Evolutionary conservation across 1,284 basidiomycete species (phyloP).

Genomic region (Sphagnurus paluster): DNA sequence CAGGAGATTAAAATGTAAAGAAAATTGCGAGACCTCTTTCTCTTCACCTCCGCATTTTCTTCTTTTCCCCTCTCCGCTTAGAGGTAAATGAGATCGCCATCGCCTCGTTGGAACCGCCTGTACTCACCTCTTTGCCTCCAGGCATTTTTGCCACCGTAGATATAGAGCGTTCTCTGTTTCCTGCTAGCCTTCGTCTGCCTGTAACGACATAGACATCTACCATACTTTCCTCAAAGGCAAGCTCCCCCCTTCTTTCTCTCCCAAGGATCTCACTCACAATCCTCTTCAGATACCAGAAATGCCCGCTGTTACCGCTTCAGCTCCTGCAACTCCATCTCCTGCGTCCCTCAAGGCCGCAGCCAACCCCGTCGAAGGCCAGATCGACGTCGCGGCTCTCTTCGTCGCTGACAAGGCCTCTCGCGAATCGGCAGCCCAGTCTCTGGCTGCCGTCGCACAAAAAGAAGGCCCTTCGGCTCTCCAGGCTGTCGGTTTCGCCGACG

Average conservation of each 20-base stretch:
- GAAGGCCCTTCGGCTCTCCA: constrained; percentile 84
- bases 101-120: constrained; percentile 10
- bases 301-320: constrained; percentile 69
- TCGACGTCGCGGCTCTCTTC: constrained; percentile 70
- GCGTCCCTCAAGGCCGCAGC: constrained; percentile 66
- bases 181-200: constrained; percentile 44
- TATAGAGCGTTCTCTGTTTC: constrained; percentile 56
- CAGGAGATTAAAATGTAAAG: constrained; percentile 30
- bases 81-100: constrained; percentile 37
- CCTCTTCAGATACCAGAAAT: constrained; percentile 54
- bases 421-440: constrained; percentile 66
- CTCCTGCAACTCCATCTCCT: constrained; percentile 52
- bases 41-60: constrained; percentile 26
- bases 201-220: constrained; percentile 42
- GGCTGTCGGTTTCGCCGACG: constrained; percentile 77
- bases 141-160: constrained; percentile 53
- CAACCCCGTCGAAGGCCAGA: constrained; percentile 49
- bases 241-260: constrained; percentile 11
- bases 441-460: constrained; percentile 79
- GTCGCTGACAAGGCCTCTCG: constrained; percentile 74
- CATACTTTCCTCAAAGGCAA: constrained; percentile 38
- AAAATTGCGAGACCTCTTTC: constrained; percentile 16
- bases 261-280: constrained; percentile 8
- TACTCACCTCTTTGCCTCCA: constrained; percentile 23
- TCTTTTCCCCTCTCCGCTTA: constrained; percentile 40